phyloP scores from a whole-genome alignment of 2,329 filamentous ascomycete species.

The Fusarium subtropicale region DNA sequence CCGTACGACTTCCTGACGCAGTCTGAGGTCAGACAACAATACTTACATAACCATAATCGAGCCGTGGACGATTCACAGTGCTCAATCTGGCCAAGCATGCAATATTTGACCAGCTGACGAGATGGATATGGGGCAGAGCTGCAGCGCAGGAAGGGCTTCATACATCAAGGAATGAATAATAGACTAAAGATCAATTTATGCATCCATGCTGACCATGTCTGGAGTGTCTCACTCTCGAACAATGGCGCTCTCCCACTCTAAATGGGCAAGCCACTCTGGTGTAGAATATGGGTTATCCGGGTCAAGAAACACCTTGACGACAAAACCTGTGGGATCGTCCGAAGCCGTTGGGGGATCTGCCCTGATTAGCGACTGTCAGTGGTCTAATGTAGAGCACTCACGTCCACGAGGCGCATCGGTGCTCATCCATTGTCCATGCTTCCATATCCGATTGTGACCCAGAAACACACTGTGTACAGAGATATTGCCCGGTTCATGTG shows the following conservation, averaged over 20 bases:
- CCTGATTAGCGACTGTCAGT: constrained; percentile 2
- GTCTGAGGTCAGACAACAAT: constrained; percentile 62
- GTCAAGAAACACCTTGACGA: constrained; percentile 52
- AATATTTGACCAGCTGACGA: constrained; percentile 20
- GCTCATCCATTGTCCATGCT: constrained; percentile 43
- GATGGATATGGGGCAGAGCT: constrained; percentile 32
- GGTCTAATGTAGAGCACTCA: constrained; percentile 32
- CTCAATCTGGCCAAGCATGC: constrained; percentile 7
- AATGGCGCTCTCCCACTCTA: constrained; percentile 47
- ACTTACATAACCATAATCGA: constrained; percentile 35
- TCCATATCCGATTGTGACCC: constrained; percentile 43
- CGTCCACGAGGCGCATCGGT: constrained; percentile 41
- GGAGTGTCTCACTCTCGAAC: constrained; percentile 38
- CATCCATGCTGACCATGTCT: not conserved
- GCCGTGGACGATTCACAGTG: constrained; percentile 10
- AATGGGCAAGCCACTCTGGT: constrained; percentile 27
- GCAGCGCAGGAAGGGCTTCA: constrained; percentile 35
- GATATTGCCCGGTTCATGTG: constrained; percentile 8
- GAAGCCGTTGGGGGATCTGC: constrained; percentile 43
- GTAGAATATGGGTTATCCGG: constrained; percentile 48
- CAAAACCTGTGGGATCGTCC: constrained; percentile 50
- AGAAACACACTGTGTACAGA: constrained; percentile 43
- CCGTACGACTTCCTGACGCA: constrained; percentile 91
- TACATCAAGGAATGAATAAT: constrained; percentile 45
- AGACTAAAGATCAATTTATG: constrained; percentile 40